Evolutionary conservation across 108 stramenopile genomes (phyloP), one percentile per base, ranked within the genome.

Genomic region (Thalassiosira profunda): DNA sequence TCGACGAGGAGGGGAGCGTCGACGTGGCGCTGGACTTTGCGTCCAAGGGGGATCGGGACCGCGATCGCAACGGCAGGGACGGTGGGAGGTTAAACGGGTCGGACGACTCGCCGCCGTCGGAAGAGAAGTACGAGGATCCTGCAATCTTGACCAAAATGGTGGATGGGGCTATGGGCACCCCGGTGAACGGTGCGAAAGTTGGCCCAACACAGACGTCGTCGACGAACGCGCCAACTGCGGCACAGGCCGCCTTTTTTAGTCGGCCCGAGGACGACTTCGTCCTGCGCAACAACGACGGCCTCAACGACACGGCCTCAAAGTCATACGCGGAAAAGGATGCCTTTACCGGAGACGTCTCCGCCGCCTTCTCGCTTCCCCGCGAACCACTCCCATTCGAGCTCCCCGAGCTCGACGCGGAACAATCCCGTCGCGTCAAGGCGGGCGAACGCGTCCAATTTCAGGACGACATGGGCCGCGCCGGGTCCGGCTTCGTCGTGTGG

Each of bases 371-470:
- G 21, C 26, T 43, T 11, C 67, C 76, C 1, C 43, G 23, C 3
- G 59, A 68, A 42, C 88, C 93, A 4, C 72, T 89, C 1, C 93
- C 93, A 10, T 94, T 94, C 70, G 67, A 72, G 35, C 76, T 94
- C 3, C 93, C 93, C 21, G 58, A 36, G 26, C 76, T 94, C 5
- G 66, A 76, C 5, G 20, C 48, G 1, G 78, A 82, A 34, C 89
- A 94, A 68, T 66, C 68, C 29, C 33, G 28, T 25, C 55, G 56
- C 62, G 70, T 91, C 3, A 54, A 34, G 8, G 51, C 44, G 26
- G 93, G 90, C 14, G 88, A 94, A 65, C 71, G 93, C 18, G 70
- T 94, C 0, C 90, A 94, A 58, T 85, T 85, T 42, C 93, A 94
- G 60, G 80, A 85, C 12, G 81, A 90, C 40, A 94, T 94, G 93